Conservation (phyloP, 78 protist species). For the Dictyostelium citrinum region DNA sequence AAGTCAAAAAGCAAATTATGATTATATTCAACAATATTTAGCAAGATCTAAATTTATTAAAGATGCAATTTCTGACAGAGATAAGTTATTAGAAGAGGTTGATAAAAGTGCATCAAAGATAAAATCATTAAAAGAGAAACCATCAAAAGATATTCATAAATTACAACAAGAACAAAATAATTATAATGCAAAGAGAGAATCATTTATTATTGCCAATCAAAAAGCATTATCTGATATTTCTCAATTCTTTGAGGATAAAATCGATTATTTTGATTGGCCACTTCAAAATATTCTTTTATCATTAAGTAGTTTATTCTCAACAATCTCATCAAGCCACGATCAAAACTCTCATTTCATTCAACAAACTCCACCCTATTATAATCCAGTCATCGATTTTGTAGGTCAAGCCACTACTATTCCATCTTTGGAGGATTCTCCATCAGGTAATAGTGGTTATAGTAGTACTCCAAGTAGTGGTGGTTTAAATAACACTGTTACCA, state of each 20-base stretch:
- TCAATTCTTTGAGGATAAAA: slow-evolving; percentile 55
- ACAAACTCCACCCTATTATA: slow-evolving; percentile 49
- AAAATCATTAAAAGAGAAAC: slow-evolving; percentile 42
- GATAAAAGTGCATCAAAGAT: slow-evolving; percentile 38
- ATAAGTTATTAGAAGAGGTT: neutral
- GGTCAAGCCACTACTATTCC: neutral
- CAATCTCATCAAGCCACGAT: slow-evolving; percentile 17
- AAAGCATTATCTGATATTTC: slow-evolving; percentile 31
- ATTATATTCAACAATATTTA: slow-evolving; percentile 38
- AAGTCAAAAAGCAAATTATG: slow-evolving; percentile 47
- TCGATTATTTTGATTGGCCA: slow-evolving; percentile 38
- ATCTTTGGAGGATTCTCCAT: neutral
- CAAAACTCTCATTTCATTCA: neutral
- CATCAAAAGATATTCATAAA: slow-evolving; percentile 48
- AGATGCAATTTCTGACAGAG: slow-evolving; percentile 27
- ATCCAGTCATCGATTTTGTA: slow-evolving; percentile 25
- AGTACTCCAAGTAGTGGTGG: neutral
- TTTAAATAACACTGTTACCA: neutral
- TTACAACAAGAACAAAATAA: slow-evolving; percentile 19
- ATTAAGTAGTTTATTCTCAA: neutral
- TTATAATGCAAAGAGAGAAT: slow-evolving; percentile 40
- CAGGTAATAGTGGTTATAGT: neutral
- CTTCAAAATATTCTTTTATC: slow-evolving; percentile 42
- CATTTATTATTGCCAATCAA: neutral
- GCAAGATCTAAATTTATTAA: slow-evolving; percentile 25